These are phyloP conservation scores for Lasiodiplodia citricola DNA, from an alignment of 2,329 filamentous ascomycete genomes.

Conservation along the genomic window DNA sequence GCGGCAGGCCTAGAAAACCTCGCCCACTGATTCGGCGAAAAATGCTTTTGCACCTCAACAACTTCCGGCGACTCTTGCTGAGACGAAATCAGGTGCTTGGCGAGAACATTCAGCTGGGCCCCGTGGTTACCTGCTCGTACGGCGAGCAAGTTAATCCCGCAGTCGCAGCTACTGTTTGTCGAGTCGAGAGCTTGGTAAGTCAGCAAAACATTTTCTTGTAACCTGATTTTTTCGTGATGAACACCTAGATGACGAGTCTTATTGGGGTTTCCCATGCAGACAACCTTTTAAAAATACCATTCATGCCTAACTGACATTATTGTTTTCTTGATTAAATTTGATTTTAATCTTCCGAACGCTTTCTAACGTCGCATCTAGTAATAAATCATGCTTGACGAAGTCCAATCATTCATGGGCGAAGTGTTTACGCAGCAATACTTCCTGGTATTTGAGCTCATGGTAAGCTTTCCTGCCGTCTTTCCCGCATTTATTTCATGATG, in stretches of 20 bases:
- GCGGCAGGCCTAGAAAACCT: slow-evolving; percentile 99
- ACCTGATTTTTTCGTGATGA: slow-evolving; percentile 49
- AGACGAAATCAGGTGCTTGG: background rate
- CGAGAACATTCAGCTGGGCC: background rate
- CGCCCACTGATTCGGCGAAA: slow-evolving; percentile 77
- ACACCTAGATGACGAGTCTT: slow-evolving; percentile 78
- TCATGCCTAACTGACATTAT: slow-evolving; percentile 65
- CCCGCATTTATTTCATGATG: slow-evolving; percentile 65
- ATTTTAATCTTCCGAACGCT: background rate
- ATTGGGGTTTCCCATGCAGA: slow-evolving; percentile 76
- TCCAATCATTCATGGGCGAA: background rate
- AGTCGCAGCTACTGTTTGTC: background rate
- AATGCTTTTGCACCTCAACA: background rate
- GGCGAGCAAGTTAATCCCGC: background rate
- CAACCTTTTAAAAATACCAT: slow-evolving; percentile 70
- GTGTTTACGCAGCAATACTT: background rate
- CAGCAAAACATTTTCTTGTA: slow-evolving; percentile 30
- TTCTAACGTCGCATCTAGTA: slow-evolving; percentile 1
- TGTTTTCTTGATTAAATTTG: background rate
- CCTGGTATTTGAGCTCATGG: background rate
- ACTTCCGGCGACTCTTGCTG: background rate
- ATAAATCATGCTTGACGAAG: background rate
- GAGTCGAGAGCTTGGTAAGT: slow-evolving; percentile 26
- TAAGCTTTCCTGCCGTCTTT: background rate
- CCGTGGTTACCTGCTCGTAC: background rate